phyloP scores from a whole-genome alignment of 2,329 filamentous ascomycete genomes.

The Beauveria medogensis region DNA sequence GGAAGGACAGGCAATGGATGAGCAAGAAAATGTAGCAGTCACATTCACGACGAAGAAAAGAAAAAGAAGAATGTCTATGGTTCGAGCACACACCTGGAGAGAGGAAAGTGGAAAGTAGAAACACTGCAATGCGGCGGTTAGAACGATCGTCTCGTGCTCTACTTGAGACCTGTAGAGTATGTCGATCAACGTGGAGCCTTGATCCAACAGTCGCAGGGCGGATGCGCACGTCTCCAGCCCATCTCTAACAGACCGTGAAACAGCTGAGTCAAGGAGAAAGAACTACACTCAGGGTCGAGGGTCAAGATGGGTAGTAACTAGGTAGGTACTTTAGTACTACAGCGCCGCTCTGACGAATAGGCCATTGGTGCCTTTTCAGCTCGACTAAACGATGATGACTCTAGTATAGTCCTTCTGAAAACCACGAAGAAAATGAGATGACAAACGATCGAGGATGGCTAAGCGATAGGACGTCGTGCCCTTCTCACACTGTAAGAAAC shows the following conservation, averaged over 20 bases:
- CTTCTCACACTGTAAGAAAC: no score
- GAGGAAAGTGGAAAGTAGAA: neutral
- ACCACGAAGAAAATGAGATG: no score
- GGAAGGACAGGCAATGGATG: neutral
- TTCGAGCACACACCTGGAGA: neutral
- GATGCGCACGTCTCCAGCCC: neutral
- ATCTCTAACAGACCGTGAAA: conserved; percentile 4
- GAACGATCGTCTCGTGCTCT: neutral
- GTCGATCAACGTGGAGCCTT: neutral
- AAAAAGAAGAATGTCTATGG: neutral
- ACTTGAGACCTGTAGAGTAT: neutral
- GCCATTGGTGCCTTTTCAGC: no score
- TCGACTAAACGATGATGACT: no score
- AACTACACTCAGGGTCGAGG: no score
- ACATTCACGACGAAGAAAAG: neutral
- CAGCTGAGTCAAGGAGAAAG: neutral
- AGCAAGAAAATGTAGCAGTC: neutral
- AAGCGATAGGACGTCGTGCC: no score
- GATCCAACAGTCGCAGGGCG: neutral
- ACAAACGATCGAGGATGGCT: no score
- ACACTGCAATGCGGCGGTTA: neutral
- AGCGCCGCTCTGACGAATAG: neutral
- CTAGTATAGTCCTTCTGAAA: no score
- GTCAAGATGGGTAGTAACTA: neutral
- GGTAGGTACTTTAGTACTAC: neutral